Evolutionary conservation across 768 basidiomycete genomes (phyloP).

Genomic region (Tulasnella sp.): DNA sequence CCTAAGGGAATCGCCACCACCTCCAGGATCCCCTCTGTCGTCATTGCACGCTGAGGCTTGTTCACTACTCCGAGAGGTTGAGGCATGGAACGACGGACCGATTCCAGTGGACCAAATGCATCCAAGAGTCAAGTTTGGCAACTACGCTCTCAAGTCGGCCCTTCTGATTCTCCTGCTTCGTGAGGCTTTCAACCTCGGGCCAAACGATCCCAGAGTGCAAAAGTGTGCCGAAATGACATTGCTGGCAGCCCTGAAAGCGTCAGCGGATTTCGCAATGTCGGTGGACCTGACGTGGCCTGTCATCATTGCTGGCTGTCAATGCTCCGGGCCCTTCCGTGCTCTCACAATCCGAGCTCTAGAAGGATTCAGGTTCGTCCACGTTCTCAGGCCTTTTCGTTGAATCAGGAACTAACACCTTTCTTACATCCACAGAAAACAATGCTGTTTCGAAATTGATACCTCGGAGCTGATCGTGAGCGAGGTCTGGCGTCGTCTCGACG

Average conservation of each 20-base stretch:
- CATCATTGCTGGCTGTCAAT: slow-evolving; percentile 36
- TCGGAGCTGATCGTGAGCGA: slow-evolving; percentile 39
- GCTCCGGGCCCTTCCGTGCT: slow-evolving; percentile 35
- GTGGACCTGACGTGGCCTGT: slow-evolving; percentile 40
- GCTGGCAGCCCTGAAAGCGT: slow-evolving; percentile 37
- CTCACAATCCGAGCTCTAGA: slow-evolving; percentile 35
- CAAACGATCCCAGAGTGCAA: slow-evolving; percentile 38
- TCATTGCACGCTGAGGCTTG: slow-evolving; percentile 30
- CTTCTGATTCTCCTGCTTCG: slow-evolving; percentile 39
- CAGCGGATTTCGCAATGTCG: slow-evolving; percentile 35
- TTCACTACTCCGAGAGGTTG: slow-evolving; percentile 36
- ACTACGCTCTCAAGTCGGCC: slow-evolving; percentile 41
- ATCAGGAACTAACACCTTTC: slow-evolving; percentile 15
- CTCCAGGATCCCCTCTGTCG: slow-evolving; percentile 13
- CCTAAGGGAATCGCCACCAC: slow-evolving; percentile 28
- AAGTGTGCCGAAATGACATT: slow-evolving; percentile 37
- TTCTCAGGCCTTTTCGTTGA: slow-evolving; percentile 18
- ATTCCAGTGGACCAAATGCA: slow-evolving; percentile 32
- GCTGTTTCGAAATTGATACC: slow-evolving; percentile 43
- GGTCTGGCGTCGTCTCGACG: slow-evolving; percentile 33
- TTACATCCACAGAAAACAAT: slow-evolving; percentile 33
- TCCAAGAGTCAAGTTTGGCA: slow-evolving; percentile 39
- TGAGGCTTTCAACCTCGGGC: slow-evolving; percentile 38
- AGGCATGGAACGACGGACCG: slow-evolving; percentile 33
- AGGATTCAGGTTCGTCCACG: slow-evolving; percentile 36